These are phyloP conservation scores for Phialocephala subalpina DNA, from an alignment of 2,329 filamentous ascomycete genomes.

Conservation along the genomic window DNA sequence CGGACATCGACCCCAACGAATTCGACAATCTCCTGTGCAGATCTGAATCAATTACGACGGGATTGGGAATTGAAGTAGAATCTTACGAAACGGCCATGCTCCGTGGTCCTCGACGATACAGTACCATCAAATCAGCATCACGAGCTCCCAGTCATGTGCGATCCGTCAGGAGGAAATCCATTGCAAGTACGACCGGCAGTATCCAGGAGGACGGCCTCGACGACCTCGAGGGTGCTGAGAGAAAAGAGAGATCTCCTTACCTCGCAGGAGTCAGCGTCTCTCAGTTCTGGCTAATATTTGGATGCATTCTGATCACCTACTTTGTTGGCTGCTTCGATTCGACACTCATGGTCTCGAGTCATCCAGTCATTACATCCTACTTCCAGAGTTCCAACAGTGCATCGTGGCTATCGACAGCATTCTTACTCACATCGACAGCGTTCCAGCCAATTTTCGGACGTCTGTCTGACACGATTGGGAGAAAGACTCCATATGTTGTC, in stretches of 20 bases:
- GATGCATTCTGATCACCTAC: conserved; percentile 63
- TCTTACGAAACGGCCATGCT: conserved; percentile 44
- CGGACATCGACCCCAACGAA: conserved; percentile 46
- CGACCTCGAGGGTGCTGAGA: conserved; percentile 28
- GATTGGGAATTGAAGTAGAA: conserved; percentile 40
- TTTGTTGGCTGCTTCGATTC: conserved; percentile 74
- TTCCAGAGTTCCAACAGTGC: conserved; percentile 81
- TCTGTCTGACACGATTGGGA: conserved; percentile 76
- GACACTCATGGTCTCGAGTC: conserved; percentile 82
- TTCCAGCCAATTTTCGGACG: conserved; percentile 80
- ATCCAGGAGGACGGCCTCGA: conserved; percentile 26
- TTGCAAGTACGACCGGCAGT: conserved; percentile 32
- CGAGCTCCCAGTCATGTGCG: conserved; percentile 32
- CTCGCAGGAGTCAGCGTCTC: conserved; percentile 55
- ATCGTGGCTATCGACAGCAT: conserved; percentile 84
- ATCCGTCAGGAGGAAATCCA: conserved; percentile 33
- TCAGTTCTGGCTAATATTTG: conserved; percentile 69
- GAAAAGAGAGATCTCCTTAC: conserved; percentile 38
- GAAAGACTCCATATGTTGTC: conserved; percentile 71
- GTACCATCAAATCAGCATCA: conserved; percentile 19
- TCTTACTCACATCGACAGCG: conserved; percentile 78
- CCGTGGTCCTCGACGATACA: conserved; percentile 39
- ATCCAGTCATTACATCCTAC: conserved; percentile 83
- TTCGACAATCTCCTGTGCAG: conserved; percentile 41
- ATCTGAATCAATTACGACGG: conserved; percentile 40